Evolutionary conservation across 306 rosid genomes (phyloP).

Genomic region (Vigna hirtella): DNA sequence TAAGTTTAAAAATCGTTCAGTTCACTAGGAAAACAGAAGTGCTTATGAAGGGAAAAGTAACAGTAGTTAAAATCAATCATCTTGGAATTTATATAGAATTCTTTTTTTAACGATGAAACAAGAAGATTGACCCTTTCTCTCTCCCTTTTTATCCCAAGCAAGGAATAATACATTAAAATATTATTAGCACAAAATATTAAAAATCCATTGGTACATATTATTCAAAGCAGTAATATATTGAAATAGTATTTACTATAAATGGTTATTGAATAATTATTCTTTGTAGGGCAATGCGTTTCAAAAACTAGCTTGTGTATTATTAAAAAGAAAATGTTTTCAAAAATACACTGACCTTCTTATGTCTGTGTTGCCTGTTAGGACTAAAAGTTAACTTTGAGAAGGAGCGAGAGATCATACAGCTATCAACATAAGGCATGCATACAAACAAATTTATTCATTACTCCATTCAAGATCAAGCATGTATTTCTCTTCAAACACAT

Average conservation of each 20-base stretch:
- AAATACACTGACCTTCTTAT: neutral
- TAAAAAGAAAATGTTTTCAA: slow-evolving; percentile 24
- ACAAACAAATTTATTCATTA: slow-evolving; percentile 3
- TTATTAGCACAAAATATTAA: neutral
- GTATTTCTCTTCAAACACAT: slow-evolving; percentile 27
- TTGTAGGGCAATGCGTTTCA: no score
- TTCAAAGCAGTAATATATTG: neutral
- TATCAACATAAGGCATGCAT: neutral
- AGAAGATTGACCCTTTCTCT: neutral
- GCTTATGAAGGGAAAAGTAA: no score
- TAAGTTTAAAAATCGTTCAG: no score
- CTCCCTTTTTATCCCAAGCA: neutral
- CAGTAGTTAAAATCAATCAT: neutral
- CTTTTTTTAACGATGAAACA: neutral
- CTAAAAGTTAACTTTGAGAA: neutral
- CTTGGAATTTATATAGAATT: neutral
- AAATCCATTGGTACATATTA: neutral
- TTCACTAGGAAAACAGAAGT: no score
- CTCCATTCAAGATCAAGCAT: neutral
- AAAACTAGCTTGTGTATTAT: neutral
- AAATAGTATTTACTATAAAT: neutral
- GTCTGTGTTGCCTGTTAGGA: neutral
- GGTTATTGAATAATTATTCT: neutral
- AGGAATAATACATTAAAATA: neutral
- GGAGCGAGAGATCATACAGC: neutral